Evolutionary conservation across 768 basidiomycete genomes (phyloP), one percentile per base, ranked within the genome.

Genomic region (Boletus barrowsii): DNA sequence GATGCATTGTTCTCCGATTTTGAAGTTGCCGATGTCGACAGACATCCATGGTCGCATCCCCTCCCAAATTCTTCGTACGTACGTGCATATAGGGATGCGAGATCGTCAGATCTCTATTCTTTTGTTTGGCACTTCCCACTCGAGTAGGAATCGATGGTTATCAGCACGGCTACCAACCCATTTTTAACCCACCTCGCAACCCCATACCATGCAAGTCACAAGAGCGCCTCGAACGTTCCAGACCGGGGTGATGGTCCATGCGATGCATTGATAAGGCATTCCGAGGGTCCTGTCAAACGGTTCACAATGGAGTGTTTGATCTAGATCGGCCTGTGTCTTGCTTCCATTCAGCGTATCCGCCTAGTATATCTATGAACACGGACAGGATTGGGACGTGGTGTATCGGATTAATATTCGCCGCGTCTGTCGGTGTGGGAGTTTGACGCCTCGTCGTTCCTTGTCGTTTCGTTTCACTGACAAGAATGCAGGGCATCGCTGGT

Each of bases 181-280:
- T 47, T 42, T 43, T 43, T 24, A 43, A 26, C 32, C 17, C 33
- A 36, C 26, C 20, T 41, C 18, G 24, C 15, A 15, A 26, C 35
- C 24, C 9, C 24, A 5, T 17, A 53, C 33, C 47, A 53, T 29
- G 46, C 36, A 47, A 47, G 18, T 24, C 35, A 46, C 46, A 37
- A 44, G 14, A 15, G 18, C 44, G 32, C 18, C 36, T 54, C 44
- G 57, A 55, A 33, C 53, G 52, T 30, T 54, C 52, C 22, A 60
- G 58, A 47, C 48, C 7, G 15, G 3, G 42, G 39, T 14, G 37
- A 39, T 39, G n/a, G 37, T 14, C 13, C 29, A 35, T 3, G 33
- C 14, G 14, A 35, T 35, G 13, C 33, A 35, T 6, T 4, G 43
- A 32, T 29, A 15, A 14, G 18, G 2, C 41, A 46, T 51, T 29